Evolutionary conservation across 208 protist genomes (phyloP).

Genomic region (Blechomonas ayalai): DNA sequence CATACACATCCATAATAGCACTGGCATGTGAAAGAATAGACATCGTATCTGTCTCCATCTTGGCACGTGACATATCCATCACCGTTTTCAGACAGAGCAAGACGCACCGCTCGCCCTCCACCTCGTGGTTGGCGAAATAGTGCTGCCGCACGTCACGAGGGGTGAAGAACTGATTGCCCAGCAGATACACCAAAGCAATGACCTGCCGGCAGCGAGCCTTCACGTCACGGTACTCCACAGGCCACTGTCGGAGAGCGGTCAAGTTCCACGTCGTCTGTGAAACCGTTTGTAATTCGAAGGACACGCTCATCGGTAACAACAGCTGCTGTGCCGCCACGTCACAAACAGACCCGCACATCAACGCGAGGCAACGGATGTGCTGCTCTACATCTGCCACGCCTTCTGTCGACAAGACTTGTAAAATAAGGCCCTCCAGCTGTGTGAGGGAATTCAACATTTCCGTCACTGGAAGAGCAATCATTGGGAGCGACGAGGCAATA

Average conservation of each 20-base stretch:
- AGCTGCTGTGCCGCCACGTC: background rate
- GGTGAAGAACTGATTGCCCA: conserved; percentile 51
- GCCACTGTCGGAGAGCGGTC: conserved; percentile 20
- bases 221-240: conserved; percentile 8
- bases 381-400: no score
- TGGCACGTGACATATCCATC: conserved; percentile 24
- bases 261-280: conserved; percentile 55
- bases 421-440: no score
- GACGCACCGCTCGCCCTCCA: conserved; percentile 61
- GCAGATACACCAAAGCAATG: conserved; percentile 39
- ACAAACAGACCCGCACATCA: no score
- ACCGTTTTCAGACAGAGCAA: conserved; percentile 76
- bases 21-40: no score
- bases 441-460: no score
- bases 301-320: conserved; percentile 28
- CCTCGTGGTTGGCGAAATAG: conserved; percentile 43
- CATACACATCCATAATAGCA: no score
- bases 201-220: conserved; percentile 18
- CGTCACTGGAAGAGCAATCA: no score
- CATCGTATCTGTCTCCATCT: no score
- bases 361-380: no score
- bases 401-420: no score
- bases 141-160: conserved; percentile 11
- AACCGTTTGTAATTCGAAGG: conserved; percentile 25
- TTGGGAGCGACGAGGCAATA: no score